Percentiles rank a stretch among this genome's conserved stretches.
phyloP scores from a whole-genome alignment of 2,329 filamentous ascomycete species.

The Neopestalotiopsis sp. region DNA sequence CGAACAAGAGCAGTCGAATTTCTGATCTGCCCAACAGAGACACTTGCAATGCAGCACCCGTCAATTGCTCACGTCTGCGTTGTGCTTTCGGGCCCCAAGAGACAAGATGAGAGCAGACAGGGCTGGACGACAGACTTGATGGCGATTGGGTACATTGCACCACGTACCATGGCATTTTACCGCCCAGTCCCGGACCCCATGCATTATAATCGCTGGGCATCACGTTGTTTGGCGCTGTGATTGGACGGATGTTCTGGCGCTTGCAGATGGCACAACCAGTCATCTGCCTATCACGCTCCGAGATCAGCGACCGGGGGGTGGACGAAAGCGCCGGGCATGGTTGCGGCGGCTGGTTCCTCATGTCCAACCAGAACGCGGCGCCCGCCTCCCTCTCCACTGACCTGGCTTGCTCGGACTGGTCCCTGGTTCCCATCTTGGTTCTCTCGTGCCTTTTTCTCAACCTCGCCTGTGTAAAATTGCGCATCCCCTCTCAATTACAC shows the following conservation, averaged over 20 bases:
- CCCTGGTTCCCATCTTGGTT: constrained; percentile 25
- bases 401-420: constrained; percentile 24
- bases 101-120: background rate
- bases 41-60: too few species aligned
- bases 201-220: constrained; percentile 45
- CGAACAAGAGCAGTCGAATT: too few species aligned
- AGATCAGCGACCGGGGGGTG: constrained; percentile 35
- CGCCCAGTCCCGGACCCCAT: constrained; percentile 45
- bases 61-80: background rate
- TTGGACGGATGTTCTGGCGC: constrained; percentile 40
- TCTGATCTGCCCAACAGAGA: too few species aligned
- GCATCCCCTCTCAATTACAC: constrained; percentile 28
- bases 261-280: constrained; percentile 27
- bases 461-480: constrained; percentile 30
- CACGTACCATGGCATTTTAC: constrained; percentile 38
- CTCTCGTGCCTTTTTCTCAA: constrained; percentile 20
- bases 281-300: constrained; percentile 38
- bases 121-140: constrained; percentile 4
- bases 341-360: constrained; percentile 33
- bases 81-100: background rate
- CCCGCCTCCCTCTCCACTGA: constrained; percentile 30
- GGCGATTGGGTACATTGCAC: background rate
- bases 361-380: constrained; percentile 32
- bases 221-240: constrained; percentile 41
- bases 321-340: constrained; percentile 22